phyloP scores from a whole-genome alignment of 352 stramenopile species.

The Pythium scleroteichum region DNA sequence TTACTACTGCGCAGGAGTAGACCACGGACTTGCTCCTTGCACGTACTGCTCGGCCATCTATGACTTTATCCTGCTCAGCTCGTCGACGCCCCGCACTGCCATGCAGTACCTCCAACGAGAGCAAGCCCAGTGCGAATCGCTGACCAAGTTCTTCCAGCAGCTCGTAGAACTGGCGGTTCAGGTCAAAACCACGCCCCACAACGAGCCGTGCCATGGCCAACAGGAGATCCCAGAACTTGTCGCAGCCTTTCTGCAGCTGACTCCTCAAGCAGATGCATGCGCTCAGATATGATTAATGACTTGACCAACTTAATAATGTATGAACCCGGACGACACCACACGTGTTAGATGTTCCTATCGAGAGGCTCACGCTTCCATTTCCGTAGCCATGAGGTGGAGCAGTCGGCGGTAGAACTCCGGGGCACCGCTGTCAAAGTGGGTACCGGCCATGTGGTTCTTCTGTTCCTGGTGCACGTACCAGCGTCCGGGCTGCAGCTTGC shows the following conservation, averaged over 20 bases:
- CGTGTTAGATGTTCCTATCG: too few species aligned
- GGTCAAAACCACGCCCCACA: slow-evolving; percentile 7
- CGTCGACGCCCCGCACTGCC: slow-evolving; percentile 2
- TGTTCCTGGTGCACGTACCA: slow-evolving; percentile 77
- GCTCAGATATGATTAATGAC: too few species aligned
- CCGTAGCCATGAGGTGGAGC: slow-evolving; percentile 33
- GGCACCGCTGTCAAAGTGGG: slow-evolving; percentile 63
- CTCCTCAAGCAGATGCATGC: neutral
- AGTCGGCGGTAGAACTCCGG: slow-evolving; percentile 59
- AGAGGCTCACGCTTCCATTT: slow-evolving; percentile 9
- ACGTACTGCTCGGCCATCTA: slow-evolving; percentile 18
- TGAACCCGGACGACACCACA: too few species aligned
- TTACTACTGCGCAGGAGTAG: slow-evolving; percentile 18
- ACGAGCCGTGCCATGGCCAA: slow-evolving; percentile 4
- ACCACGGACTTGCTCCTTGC: slow-evolving; percentile 19
- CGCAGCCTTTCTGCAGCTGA: slow-evolving; percentile 8
- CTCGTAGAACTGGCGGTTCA: slow-evolving; percentile 17
- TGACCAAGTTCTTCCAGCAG: slow-evolving; percentile 18
- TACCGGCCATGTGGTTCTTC: slow-evolving; percentile 73
- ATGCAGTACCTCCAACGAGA: slow-evolving; percentile 11
- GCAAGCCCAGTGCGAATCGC: slow-evolving; percentile 6
- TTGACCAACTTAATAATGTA: neutral
- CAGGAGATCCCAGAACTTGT: slow-evolving; percentile 15
- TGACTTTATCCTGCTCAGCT: slow-evolving; percentile 15
- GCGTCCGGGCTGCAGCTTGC: slow-evolving; percentile 26